These are phyloP conservation scores for Pseudoneurospora amorphoporcata DNA, from an alignment of 495 filamentous ascomycete species.

Conservation along the genomic window DNA sequence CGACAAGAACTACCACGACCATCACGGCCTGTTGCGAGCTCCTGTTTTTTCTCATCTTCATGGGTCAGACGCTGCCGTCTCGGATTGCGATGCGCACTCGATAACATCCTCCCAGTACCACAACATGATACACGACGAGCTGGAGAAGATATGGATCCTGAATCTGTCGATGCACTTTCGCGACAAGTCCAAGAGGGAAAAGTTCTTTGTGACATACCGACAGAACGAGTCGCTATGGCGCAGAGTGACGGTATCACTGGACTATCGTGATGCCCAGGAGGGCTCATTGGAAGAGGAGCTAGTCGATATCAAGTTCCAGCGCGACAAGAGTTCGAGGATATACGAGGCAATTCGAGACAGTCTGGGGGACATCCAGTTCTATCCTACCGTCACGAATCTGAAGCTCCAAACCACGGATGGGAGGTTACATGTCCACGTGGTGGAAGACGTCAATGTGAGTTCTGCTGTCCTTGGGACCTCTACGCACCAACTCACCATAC, in stretches of 20 bases:
- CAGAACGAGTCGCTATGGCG: conserved; percentile 67
- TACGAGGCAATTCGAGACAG: conserved; percentile 95
- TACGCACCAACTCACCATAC: neutral
- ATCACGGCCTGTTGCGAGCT: neutral
- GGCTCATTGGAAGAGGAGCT: conserved; percentile 83
- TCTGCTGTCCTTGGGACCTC: neutral
- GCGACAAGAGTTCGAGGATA: conserved; percentile 89
- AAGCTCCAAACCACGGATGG: conserved; percentile 87
- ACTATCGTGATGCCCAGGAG: conserved; percentile 72
- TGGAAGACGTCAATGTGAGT: conserved; percentile 78
- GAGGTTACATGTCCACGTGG: conserved; percentile 90
- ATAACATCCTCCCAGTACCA: conserved; percentile 43
- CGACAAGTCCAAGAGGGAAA: conserved; percentile 87
- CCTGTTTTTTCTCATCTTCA: neutral
- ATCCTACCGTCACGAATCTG: conserved; percentile 89
- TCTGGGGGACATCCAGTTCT: conserved; percentile 85
- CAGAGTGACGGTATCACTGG: conserved; percentile 84
- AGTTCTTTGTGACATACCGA: conserved; percentile 96
- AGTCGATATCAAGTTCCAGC: conserved; percentile 65
- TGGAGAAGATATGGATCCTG: conserved; percentile 87
- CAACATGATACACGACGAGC: conserved; percentile 61
- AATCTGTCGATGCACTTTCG: conserved; percentile 99
- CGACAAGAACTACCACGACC: conserved; percentile 1
- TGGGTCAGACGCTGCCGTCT: conserved; percentile 12
- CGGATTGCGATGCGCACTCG: conserved; percentile 30